These are phyloP conservation scores for Citrus medica DNA, from an alignment of 345 rosid species.

Conservation along the genomic window DNA sequence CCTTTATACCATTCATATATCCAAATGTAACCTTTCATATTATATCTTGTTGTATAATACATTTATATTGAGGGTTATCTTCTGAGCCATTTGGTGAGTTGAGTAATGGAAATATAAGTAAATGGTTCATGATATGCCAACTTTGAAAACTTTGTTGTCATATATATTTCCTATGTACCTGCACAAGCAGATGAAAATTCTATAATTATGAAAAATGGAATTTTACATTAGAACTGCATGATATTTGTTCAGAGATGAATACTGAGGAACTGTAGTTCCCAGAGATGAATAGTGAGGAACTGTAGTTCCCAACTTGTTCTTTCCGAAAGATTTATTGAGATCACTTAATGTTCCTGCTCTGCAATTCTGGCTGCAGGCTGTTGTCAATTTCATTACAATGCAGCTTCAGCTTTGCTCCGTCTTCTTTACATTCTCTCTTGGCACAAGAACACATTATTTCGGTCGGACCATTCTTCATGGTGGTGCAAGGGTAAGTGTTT, in stretches of 20 bases:
- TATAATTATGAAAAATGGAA: background rate
- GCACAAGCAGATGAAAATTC: background rate
- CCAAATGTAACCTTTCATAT: background rate
- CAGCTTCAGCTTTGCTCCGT: constrained; percentile 94
- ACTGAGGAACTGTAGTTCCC: background rate
- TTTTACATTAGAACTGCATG: background rate
- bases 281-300: background rate
- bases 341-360: constrained; percentile 1
- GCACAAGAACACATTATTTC: constrained; percentile 93
- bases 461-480: constrained; percentile 98
- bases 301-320: background rate
- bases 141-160: background rate
- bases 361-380: constrained; percentile 61
- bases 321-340: background rate
- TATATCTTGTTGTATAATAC: background rate
- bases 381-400: constrained; percentile 89
- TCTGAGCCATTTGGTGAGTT: background rate
- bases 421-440: constrained; percentile 97
- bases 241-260: background rate
- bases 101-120: background rate
- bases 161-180: background rate
- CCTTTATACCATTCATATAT: background rate
- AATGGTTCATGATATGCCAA: background rate
- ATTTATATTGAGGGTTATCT: background rate
- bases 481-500: constrained; percentile 79